A percentile compares a stretch with the other conserved stretches of the same genome.
phyloP scores from a whole-genome alignment of 75 land plant species.

The Pinus tabuliformis region DNA sequence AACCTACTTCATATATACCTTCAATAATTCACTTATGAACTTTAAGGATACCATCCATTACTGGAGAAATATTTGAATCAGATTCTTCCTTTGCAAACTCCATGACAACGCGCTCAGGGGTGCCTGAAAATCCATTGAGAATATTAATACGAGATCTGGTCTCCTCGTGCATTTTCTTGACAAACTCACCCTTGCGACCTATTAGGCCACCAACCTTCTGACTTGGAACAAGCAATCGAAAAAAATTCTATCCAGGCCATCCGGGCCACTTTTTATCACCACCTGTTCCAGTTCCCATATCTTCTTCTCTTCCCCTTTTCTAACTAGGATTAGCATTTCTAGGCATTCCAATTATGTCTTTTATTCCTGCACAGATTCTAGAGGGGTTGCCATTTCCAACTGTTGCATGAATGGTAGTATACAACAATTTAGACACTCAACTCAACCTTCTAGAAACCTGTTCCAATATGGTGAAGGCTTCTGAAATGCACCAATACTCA shows the following conservation, averaged over 20 bases:
- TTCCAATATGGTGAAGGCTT: no score
- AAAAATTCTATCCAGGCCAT: conserved; percentile 53
- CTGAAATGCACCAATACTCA: no score
- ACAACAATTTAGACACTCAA: background rate
- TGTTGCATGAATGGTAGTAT: background rate
- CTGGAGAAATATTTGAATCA: conserved; percentile 75
- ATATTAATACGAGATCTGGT: conserved; percentile 49
- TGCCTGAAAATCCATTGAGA: conserved; percentile 47
- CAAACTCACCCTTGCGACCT: conserved; percentile 52
- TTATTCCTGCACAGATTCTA: conserved; percentile 6
- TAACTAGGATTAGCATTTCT: conserved; percentile 13
- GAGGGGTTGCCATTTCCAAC: background rate
- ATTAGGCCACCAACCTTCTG: conserved; percentile 53
- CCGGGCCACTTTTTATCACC: conserved; percentile 46
- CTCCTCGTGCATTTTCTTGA: conserved; percentile 53
- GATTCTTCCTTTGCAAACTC: conserved; percentile 92
- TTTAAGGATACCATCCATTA: conserved; percentile 80
- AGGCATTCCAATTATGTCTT: background rate
- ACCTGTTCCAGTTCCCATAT: conserved; percentile 10
- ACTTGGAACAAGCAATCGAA: conserved; percentile 35
- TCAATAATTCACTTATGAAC: conserved; percentile 49
- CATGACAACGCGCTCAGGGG: conserved; percentile 52
- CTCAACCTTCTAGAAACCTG: background rate
- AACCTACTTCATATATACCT: conserved; percentile 14
- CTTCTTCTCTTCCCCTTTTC: background rate